Conservation (phyloP, 108 stramenopile species). For the Nannochloropsis oceanica region DNA sequence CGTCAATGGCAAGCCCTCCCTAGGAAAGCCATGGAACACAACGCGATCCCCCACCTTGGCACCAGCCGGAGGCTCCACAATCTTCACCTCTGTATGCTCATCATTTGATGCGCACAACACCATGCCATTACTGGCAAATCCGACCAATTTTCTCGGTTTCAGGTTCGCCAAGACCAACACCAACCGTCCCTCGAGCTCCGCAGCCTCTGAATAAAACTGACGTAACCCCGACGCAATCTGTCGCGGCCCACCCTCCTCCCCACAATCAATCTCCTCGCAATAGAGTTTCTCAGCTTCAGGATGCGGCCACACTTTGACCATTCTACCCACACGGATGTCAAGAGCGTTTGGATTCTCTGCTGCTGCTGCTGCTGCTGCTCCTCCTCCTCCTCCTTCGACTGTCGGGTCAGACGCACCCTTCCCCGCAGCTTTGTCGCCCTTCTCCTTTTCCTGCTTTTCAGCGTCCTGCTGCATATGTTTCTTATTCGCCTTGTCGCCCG, state of each 20-base stretch:
- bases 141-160: conserved; percentile 79
- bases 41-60: conserved; percentile 80
- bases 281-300: conserved; percentile 87
- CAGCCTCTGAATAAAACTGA: conserved; percentile 55
- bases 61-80: conserved; percentile 78
- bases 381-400: not conserved
- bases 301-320: conserved; percentile 61
- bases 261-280: conserved; percentile 94
- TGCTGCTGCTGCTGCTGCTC: not conserved
- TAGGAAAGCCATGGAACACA: conserved; percentile 61
- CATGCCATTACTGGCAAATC: conserved; percentile 93
- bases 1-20: conserved; percentile 52
- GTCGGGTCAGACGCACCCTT: not conserved
- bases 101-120: conserved; percentile 74
- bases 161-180: conserved; percentile 85
- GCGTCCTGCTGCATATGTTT: not conserved
- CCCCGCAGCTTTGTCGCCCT: not conserved
- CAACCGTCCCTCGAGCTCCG: conserved; percentile 70
- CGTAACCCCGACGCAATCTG: conserved; percentile 73
- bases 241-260: conserved; percentile 65
- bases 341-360: conserved; percentile 12
- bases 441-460: not conserved
- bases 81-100: conserved; percentile 63
- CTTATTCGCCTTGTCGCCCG: not conserved
- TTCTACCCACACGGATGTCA: conserved; percentile 17